Evolutionary conservation across 1,284 basidiomycete genomes (phyloP).

Genomic region (Heterobasidion occidentale): DNA sequence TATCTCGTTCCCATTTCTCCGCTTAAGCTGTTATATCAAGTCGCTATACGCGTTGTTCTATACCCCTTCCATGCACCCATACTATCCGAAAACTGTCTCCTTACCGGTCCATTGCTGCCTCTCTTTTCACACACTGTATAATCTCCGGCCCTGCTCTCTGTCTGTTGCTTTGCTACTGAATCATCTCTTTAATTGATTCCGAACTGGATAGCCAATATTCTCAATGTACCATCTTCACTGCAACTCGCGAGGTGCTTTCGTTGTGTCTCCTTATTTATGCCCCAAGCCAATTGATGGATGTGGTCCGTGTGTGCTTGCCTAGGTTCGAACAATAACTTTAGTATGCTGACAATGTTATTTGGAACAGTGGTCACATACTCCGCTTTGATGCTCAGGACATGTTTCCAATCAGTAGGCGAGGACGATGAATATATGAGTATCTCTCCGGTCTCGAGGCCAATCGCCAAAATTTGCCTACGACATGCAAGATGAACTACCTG

Average conservation of each 20-base stretch:
- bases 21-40: constrained; percentile 35
- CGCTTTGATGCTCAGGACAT: constrained; percentile 33
- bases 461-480: constrained; percentile 51
- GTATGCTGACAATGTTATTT: too few species aligned
- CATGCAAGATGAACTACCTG: background rate
- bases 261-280: constrained; percentile 25
- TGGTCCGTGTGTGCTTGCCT: constrained; percentile 52
- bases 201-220: constrained; percentile 46
- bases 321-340: too few species aligned
- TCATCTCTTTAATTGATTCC: constrained; percentile 10
- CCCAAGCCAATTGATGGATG: constrained; percentile 64
- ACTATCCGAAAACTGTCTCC: constrained; percentile 50
- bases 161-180: constrained; percentile 15
- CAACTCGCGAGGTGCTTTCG: constrained; percentile 40
- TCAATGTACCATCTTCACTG: constrained; percentile 78
- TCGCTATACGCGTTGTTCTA: constrained; percentile 37
- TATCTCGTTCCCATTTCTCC: constrained; percentile 24
- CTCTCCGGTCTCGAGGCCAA: constrained; percentile 68
- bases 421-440: constrained; percentile 46
- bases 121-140: constrained; percentile 58
- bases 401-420: constrained; percentile 39
- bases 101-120: constrained; percentile 42
- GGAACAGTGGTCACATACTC: constrained; percentile 29
- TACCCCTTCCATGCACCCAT: constrained; percentile 57
- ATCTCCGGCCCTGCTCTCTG: constrained; percentile 32